phyloP scores from a whole-genome alignment of 176 grass and related monocot species.

The Saccharum spontaneum region DNA sequence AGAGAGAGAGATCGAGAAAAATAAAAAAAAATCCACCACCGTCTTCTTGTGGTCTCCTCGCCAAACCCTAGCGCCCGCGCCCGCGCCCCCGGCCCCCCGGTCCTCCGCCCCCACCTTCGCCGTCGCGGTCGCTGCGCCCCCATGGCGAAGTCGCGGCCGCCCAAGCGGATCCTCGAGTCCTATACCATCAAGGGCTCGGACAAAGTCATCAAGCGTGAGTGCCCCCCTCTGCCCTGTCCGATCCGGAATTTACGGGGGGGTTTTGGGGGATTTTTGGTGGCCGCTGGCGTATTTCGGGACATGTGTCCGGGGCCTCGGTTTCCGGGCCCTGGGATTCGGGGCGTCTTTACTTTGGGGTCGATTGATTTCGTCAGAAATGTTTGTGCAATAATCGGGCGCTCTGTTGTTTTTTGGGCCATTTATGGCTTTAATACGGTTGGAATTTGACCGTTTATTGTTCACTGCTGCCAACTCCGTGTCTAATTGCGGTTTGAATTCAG shows the following conservation, averaged over 20 bases:
- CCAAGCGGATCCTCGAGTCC: conserved; percentile 82
- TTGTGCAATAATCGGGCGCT: neutral
- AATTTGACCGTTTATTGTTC: neutral
- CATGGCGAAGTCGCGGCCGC: conserved; percentile 77
- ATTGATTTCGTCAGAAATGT: conserved; percentile 28
- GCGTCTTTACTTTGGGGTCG: neutral
- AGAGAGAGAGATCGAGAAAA: neutral
- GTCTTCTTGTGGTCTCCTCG: conserved; percentile 1
- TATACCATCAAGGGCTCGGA: conserved; percentile 91
- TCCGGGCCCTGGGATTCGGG: neutral
- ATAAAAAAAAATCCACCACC: neutral
- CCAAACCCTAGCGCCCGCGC: conserved; percentile 44
- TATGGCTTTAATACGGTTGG: neutral
- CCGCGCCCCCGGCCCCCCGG: neutral
- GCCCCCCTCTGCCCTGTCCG: neutral
- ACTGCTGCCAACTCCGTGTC: neutral
- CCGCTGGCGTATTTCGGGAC: neutral
- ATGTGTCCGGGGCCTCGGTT: neutral
- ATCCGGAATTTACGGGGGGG: conserved; percentile 20
- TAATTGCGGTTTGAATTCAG: neutral
- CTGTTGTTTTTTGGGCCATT: neutral
- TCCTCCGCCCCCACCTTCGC: conserved; percentile 18
- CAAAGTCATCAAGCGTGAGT: conserved; percentile 86
- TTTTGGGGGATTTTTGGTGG: neutral
- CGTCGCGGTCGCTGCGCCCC: neutral